These are phyloP conservation scores for Aspergillus pseudoglaucus DNA, from an alignment of 2,329 filamentous ascomycete genomes.

Conservation along the genomic window DNA sequence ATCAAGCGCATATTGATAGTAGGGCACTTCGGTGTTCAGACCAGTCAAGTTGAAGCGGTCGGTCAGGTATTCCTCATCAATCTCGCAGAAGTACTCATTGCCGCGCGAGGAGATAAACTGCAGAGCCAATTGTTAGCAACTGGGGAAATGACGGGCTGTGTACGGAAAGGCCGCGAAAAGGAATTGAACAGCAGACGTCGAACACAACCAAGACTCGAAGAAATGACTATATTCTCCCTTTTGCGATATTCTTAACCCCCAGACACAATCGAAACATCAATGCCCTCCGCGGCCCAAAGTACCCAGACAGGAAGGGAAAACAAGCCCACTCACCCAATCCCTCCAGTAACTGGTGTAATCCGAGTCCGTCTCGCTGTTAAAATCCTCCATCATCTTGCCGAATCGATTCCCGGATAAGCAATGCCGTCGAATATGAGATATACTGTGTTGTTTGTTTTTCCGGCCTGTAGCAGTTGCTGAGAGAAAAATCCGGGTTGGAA, in stretches of 20 bases:
- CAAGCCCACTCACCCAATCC: constrained; percentile 74
- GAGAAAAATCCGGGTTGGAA: constrained; percentile 13
- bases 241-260: neutral
- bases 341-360: constrained; percentile 99
- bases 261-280: neutral
- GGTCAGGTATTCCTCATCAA: constrained; percentile 97
- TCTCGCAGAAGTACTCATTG: constrained; percentile 99
- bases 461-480: constrained; percentile 17
- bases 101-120: constrained; percentile 97
- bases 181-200: neutral
- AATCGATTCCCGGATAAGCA: neutral
- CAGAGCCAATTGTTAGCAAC: neutral
- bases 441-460: constrained; percentile 13
- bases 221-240: neutral
- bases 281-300: neutral
- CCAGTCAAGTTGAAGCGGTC: constrained; percentile 98
- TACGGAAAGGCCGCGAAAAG: neutral
- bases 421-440: constrained; percentile 1
- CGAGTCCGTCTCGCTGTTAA: constrained; percentile 94
- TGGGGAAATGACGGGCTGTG: neutral
- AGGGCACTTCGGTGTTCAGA: constrained; percentile 93
- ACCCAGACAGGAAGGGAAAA: no score
- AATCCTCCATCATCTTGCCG: constrained; percentile 73
- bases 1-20: constrained; percentile 98
- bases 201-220: neutral